A percentile compares a stretch with the other conserved stretches of the same genome.
phyloP scores from a whole-genome alignment of 257 asterid species.

The Knoxia roxburghii region DNA sequence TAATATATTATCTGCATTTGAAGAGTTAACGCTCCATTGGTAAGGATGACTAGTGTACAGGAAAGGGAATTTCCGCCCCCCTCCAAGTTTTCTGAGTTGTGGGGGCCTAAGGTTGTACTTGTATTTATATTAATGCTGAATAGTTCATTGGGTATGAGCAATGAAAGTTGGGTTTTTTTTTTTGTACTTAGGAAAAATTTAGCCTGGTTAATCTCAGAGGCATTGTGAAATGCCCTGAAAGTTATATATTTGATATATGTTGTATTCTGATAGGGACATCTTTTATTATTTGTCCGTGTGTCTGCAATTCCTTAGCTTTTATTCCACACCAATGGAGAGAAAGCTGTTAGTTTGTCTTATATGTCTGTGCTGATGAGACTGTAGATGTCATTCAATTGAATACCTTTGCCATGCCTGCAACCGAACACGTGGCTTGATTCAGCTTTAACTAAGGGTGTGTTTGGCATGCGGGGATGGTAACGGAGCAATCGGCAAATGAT shows the following conservation, averaged over 20 bases:
- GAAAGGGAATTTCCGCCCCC: not conserved
- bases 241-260: too few relatives aligned
- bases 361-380: not conserved
- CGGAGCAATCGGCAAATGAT: too few relatives aligned
- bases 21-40: too few relatives aligned
- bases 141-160: not conserved
- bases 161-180: not conserved
- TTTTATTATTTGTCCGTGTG: not conserved
- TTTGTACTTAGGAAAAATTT: not conserved
- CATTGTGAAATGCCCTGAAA: not conserved
- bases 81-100: not conserved
- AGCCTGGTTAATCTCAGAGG: not conserved
- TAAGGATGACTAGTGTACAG: too few relatives aligned
- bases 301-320: not conserved
- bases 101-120: not conserved
- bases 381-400: not conserved
- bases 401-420: not conserved
- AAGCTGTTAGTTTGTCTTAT: not conserved
- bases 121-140: not conserved
- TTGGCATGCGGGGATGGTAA: too few relatives aligned
- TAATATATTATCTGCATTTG: too few relatives aligned
- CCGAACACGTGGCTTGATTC: not conserved
- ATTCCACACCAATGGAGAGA: not conserved
- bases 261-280: not conserved
- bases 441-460: too few relatives aligned